Percentiles rank a stretch among this genome's conserved stretches.
Evolutionary conservation across 257 asterid genomes (phyloP).

Genomic region (Solanum pimpinellifolium): DNA sequence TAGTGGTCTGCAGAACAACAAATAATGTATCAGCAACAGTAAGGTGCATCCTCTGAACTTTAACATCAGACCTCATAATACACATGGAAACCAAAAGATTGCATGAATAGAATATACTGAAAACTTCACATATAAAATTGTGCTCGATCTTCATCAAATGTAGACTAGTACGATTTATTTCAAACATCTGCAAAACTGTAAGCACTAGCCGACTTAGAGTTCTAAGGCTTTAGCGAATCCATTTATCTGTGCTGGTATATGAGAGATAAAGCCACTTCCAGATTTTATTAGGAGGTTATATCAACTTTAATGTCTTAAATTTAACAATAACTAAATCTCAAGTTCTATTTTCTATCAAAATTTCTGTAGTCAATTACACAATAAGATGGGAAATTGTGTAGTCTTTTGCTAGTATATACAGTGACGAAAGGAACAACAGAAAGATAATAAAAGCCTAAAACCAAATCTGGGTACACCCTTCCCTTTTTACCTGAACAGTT

Average conservation of each 20-base stretch:
- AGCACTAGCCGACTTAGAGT: neutral
- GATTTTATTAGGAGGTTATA: neutral
- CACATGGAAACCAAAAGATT: too few species aligned
- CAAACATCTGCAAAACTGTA: neutral
- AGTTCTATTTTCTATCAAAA: neutral
- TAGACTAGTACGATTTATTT: neutral
- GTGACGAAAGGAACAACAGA: neutral
- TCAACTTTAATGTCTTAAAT: neutral
- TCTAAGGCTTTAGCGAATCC: neutral
- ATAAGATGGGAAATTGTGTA: neutral
- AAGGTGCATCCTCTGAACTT: neutral
- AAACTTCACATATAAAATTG: neutral
- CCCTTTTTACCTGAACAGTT: conserved; percentile 74
- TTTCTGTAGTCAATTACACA: neutral
- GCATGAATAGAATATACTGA: neutral
- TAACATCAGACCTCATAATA: neutral
- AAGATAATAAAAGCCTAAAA: neutral
- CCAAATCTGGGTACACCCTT: neutral
- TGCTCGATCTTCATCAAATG: neutral
- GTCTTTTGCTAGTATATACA: neutral
- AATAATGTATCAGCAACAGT: neutral
- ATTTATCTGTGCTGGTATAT: neutral
- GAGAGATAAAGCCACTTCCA: neutral
- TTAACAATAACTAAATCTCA: neutral
- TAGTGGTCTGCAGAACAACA: conserved; percentile 53